Base-by-base conservation (phyloP, 805 yeast genomes). In the Tetrapisispora phaffii region DNA sequence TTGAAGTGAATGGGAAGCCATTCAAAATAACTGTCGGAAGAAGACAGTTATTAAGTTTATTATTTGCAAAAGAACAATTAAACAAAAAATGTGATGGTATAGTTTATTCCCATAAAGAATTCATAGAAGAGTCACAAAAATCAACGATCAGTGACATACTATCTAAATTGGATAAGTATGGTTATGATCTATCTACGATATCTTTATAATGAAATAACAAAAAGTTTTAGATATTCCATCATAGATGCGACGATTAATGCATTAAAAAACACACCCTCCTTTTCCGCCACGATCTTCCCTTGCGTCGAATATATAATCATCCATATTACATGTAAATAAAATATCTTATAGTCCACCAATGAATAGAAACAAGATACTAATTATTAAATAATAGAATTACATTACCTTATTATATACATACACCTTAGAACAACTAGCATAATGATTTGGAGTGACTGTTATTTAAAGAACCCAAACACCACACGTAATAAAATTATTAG, bases 11-110 rank as follows among this genome's bases (percentile, higher is more conserved):
- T 12, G 76, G 73, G 15, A 61, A 68, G 36, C 73, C 75, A 36
- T 47, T 70, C 33, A 69, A 74, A 45, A 59, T 87, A 43, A 69
- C 67, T 3, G 80, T 75, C 35, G 90, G 93, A 37, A 79, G 79
- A 63, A 75, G 84, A 59, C 76, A 71, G 56, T 68, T 87, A 41
- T 61, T 85, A 47, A 68, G 72, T 47, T 67, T 62, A 40, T 68
- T 84, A 52, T 81, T 69, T 58, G 76, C 78, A 10, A 66, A 67
- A 32, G 82, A 72, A 45, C 67, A 68, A 55, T 54, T 67, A 43
- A 73, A 71, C 47, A 55, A 58, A 21, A 57, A 66, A 41, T 70
- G 74, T 6, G 62, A 67, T 48, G 75, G 74, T 47, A 72, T 70
- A 42, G 62, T 62, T 1, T 50, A 79, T 10, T 63, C 68, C 15